Evolutionary conservation across 768 basidiomycete genomes (phyloP).

Genomic region (Coprinopsis sp.): DNA sequence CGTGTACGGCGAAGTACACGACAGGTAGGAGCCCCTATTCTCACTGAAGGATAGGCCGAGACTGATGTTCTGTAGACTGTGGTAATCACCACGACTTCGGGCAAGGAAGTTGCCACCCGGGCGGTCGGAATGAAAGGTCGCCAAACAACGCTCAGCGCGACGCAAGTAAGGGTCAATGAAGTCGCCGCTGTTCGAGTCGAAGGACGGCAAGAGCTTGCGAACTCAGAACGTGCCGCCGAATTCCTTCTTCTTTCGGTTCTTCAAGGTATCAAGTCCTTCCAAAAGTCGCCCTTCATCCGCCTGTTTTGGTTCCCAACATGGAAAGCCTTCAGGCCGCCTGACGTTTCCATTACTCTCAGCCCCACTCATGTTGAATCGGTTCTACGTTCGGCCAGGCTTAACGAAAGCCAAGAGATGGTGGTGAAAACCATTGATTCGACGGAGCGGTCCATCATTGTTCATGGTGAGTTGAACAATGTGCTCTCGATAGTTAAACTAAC

Average conservation of each 20-base stretch:
- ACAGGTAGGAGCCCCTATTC: conserved; percentile 23
- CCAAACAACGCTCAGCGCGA: conserved; percentile 26
- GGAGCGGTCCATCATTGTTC: conserved; percentile 30
- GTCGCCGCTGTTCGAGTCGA: conserved; percentile 28
- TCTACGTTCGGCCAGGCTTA: conserved; percentile 21
- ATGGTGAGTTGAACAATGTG: conserved; percentile 27
- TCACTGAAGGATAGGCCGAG: not conserved
- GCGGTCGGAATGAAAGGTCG: conserved; percentile 30
- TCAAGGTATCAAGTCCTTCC: conserved; percentile 26
- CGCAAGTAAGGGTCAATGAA: conserved; percentile 16
- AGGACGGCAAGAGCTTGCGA: conserved; percentile 37
- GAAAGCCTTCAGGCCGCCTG: conserved; percentile 10
- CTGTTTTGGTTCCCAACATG: conserved; percentile 35
- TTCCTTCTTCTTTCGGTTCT: conserved; percentile 33
- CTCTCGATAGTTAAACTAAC: too few species aligned
- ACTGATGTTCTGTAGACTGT: conserved; percentile 13
- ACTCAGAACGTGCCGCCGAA: conserved; percentile 35
- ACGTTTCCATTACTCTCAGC: not conserved
- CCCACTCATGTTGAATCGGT: not conserved
- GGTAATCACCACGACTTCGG: conserved; percentile 29
- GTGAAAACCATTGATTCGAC: conserved; percentile 31
- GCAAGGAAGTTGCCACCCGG: conserved; percentile 27
- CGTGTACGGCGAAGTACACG: conserved; percentile 28
- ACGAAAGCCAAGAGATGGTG: conserved; percentile 34
- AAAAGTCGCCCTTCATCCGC: conserved; percentile 29